A percentile compares a stretch with the other conserved stretches of the same genome.
Conservation (phyloP, 1,284 basidiomycete species). For the Tilletia setariae region DNA sequence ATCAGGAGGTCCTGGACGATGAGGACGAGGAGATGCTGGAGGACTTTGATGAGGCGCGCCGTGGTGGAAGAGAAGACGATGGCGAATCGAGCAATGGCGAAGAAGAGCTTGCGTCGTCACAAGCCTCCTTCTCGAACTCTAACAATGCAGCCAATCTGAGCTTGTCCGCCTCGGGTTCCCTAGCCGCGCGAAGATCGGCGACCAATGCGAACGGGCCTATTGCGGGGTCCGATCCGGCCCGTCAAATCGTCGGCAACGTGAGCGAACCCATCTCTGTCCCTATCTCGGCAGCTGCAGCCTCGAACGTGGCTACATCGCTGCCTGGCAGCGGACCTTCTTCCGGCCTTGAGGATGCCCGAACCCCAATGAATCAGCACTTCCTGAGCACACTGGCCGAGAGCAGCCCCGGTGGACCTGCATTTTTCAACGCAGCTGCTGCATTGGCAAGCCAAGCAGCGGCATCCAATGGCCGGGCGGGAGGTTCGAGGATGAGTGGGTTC, state of each 20-base stretch:
- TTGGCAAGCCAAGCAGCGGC: neutral
- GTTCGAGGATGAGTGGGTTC: too few species aligned
- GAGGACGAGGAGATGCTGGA: constrained; percentile 19
- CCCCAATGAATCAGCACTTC: constrained; percentile 60
- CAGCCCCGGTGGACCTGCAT: neutral
- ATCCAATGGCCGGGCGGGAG: neutral
- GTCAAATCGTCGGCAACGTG: constrained; percentile 19
- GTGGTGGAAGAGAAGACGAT: neutral
- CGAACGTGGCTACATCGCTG: constrained; percentile 24
- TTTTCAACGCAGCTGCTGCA: constrained; percentile 3
- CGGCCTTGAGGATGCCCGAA: constrained; percentile 45
- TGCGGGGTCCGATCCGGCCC: too few species aligned
- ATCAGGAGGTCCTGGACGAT: constrained; percentile 15
- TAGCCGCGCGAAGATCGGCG: constrained; percentile 22
- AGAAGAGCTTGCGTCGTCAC: neutral
- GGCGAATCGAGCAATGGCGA: neutral
- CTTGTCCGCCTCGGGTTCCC: constrained; percentile 25
- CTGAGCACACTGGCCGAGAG: constrained; percentile 57
- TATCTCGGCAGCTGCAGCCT: constrained; percentile 13
- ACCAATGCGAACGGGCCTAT: too few species aligned
- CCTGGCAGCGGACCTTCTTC: constrained; percentile 17
- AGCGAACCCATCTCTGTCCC: constrained; percentile 19
- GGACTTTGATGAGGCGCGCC: constrained; percentile 8
- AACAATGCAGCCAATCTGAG: constrained; percentile 18
- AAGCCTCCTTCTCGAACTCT: constrained; percentile 8